Evolutionary conservation across 1,284 basidiomycete genomes (phyloP).

Genomic region (Phlebopus sp.): DNA sequence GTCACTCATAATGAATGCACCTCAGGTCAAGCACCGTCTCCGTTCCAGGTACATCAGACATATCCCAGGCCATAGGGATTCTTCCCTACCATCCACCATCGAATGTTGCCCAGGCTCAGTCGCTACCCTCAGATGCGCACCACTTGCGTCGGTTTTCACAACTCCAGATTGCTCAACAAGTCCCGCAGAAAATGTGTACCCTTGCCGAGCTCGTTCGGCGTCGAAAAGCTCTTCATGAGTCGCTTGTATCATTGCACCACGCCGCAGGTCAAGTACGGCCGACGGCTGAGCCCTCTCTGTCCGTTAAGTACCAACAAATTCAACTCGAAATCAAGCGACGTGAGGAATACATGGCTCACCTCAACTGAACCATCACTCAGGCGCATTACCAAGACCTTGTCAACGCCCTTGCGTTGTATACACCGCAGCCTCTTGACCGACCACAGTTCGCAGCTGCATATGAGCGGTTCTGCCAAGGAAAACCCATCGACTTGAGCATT

Average conservation of each 20-base stretch:
- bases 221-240: conserved; percentile 27
- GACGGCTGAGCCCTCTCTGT: conserved; percentile 22
- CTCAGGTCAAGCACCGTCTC: no score
- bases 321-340: conserved; percentile 34
- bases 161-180: conserved; percentile 25
- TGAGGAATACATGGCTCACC: conserved; percentile 27
- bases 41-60: no score
- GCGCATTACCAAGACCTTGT: conserved; percentile 27
- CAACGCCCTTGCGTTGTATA: conserved; percentile 26
- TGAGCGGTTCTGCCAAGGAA: conserved; percentile 29
- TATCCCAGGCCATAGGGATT: no score
- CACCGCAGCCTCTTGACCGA: conserved; percentile 31
- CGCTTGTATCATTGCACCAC: conserved; percentile 26
- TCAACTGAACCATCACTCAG: conserved; percentile 30
- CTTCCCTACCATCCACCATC: no score
- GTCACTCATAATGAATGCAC: no score
- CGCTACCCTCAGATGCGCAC: conserved; percentile 10
- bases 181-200: conserved; percentile 22
- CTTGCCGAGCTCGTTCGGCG: conserved; percentile 28
- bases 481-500: conserved; percentile 23
- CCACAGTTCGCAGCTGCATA: conserved; percentile 31
- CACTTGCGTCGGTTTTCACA: conserved; percentile 32
- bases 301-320: conserved; percentile 22
- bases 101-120: no score
- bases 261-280: conserved; percentile 21